Evolutionary conservation across 2,329 filamentous ascomycete species (phyloP).

Genomic region (Penicillium aurantiogriseum): DNA sequence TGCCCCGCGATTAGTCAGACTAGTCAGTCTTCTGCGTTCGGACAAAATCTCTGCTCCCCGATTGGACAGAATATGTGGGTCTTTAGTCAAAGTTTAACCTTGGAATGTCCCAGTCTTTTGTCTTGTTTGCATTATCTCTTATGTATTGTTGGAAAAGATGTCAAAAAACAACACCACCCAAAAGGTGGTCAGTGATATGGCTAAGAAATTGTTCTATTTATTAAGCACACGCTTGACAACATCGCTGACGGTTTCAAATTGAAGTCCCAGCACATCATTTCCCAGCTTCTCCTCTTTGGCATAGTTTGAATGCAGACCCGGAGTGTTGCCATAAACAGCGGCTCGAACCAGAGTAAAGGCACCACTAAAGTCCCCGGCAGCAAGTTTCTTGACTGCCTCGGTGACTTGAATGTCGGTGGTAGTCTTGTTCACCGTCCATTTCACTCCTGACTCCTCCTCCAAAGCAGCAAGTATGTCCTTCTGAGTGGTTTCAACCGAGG

Average conservation of each 20-base stretch:
- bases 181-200: too few relatives aligned
- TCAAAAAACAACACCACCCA: not conserved
- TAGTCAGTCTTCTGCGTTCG: slow-evolving; percentile 12
- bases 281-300: slow-evolving; percentile 22
- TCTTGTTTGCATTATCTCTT: slow-evolving; percentile 1
- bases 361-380: slow-evolving; percentile 24
- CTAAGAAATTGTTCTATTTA: not conserved
- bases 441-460: slow-evolving; percentile 53
- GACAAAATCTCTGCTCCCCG: not conserved
- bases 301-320: slow-evolving; percentile 25
- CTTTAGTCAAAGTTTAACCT: not conserved
- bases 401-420: slow-evolving; percentile 28
- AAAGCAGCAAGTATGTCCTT: slow-evolving; percentile 55
- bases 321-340: slow-evolving; percentile 19
- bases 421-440: slow-evolving; percentile 50
- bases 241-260: slow-evolving; percentile 21
- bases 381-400: slow-evolving; percentile 20
- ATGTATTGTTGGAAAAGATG: not conserved
- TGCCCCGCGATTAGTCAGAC: slow-evolving; percentile 24
- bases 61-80: slow-evolving; percentile 8
- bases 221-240: slow-evolving; percentile 13
- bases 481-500: slow-evolving; percentile 59
- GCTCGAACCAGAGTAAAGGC: slow-evolving; percentile 24
- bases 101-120: not conserved
- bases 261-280: slow-evolving; percentile 24